Base-by-base conservation (phyloP, 164 flowering plant genomes). In the Magnolia sinica region DNA sequence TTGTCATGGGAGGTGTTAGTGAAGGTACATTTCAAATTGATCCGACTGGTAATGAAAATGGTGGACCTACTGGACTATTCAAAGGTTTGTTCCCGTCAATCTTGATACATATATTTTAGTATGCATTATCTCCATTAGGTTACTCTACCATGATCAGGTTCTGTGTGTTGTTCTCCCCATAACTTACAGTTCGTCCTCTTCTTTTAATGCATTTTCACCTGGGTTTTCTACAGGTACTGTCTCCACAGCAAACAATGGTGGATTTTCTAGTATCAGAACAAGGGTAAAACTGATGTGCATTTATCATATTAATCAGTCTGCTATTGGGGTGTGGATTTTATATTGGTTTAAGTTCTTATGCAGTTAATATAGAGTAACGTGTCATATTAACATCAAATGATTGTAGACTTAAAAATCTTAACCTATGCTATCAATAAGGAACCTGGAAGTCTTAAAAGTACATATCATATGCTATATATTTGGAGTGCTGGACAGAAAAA, bases 1-100 rank as follows among this genome's bases (percentile, higher is more conserved):
- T 92, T 84, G 99, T 96, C 18, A 96, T 96, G 99, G 98, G 99
- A 64, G 98, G 99, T 73, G 98, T 93, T 73, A 96, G 99, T 88
- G 92, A 91, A 86, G 91, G 99, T 81, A 79, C 87, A 74, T 96
- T 90, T 84, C 89, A 72, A 58, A 85, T 92, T 55, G 95, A 92
- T 80, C 89, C 82, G 18, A 87, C 78, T 29, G 98, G 94, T 24
- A 88, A 90, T 77, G 98, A 96, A 84, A 80, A 82, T 85, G 97
- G 96, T 79, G 87, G 89, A 76, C 91, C 99, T 7, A 85, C 90
- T 50, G 98, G 98, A 55, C 51, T 92, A 55, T 95, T 95, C 77
- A 87, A 83, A 92, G 98, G 98, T 93, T 81, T 85, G 49, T 52
- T 83, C 69, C 19, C 71, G 8, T 55, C 68, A 55, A 31, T 11